Conservation (phyloP, 2,329 filamentous ascomycete species). For the Dactylellina leptospora region DNA sequence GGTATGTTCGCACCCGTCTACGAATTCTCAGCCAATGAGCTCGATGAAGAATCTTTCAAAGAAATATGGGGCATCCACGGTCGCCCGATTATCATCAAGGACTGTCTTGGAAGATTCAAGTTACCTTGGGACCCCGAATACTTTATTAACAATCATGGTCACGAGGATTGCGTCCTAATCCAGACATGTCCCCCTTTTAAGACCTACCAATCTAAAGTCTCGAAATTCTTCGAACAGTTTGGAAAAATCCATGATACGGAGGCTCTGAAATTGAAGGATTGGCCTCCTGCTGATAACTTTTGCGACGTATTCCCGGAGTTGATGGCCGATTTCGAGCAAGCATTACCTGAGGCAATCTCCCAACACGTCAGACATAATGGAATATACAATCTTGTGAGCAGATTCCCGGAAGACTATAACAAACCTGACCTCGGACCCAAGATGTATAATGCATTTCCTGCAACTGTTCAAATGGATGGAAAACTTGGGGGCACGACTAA, state of each 20-base stretch:
- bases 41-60: constrained; percentile 54
- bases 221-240: constrained; percentile 55
- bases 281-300: constrained; percentile 57
- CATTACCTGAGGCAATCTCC: constrained; percentile 55
- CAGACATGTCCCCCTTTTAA: constrained; percentile 54
- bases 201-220: constrained; percentile 50
- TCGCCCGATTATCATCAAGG: constrained; percentile 56
- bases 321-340: constrained; percentile 57
- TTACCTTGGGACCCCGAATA: constrained; percentile 56
- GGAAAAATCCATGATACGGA: constrained; percentile 38
- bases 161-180: constrained; percentile 53
- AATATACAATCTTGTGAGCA: constrained; percentile 55
- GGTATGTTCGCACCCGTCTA: constrained; percentile 54
- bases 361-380: constrained; percentile 55
- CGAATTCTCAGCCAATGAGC: constrained; percentile 39
- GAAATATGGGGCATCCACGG: constrained; percentile 55
- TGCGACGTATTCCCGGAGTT: constrained; percentile 56
- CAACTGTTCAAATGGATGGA: constrained; percentile 36
- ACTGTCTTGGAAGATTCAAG: constrained; percentile 55
- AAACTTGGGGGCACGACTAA: constrained; percentile 57
- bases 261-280: constrained; percentile 55
- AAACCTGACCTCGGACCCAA: constrained; percentile 58
- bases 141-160: constrained; percentile 55
- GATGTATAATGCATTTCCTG: constrained; percentile 58
- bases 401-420: constrained; percentile 54